Base-by-base conservation (phyloP, 352 stramenopile genomes). In the Phytophthora litchii region DNA sequence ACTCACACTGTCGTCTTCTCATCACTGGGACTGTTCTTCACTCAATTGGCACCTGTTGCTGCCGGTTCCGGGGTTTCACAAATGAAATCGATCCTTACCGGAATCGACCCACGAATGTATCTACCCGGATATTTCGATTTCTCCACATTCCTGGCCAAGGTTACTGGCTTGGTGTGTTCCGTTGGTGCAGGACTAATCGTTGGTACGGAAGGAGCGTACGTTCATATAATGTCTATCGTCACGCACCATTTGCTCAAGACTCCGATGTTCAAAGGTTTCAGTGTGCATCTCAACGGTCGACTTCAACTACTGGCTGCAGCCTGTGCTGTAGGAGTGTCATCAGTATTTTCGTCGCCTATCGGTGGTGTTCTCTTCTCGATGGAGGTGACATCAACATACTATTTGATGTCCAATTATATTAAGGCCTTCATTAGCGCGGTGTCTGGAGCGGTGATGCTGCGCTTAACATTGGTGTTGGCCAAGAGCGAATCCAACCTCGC, bases 181-280 rank as follows among this genome's bases (percentile, higher is more conserved):
- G 83, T 99, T 17, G 90, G 94, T 6, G 89, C 90, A 1, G 97
- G 97, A 3, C 83, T 99, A 11, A 87, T 98, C 19, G 91, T 99
- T 2, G 97, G 97, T 51, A 99, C 98, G 8, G 97, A 99, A 75
- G 97, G 97, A 25, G 96, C 97, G 1, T 99, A 99, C 82, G 96
- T 99, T n/a, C 95, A 99, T 78, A 96, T 98, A 56, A 94, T 95
- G 72, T 95, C 86, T 23, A 96, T 96, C 50, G 77, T 98, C 36
- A 94, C 92, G 19, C 88, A 98, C 60, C 81, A 96, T 38, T 63
- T 98, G 34, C 90, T 98, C 56, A 80, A 83, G 34, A 76, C 81
- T 2, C 67, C 71, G 0, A 56, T 85, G 35, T 98, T 98, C 54
- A 41, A 58, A 7, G 67, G 68, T 16, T 92, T 97, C 53, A 89